These are phyloP conservation scores for Quercus phellos DNA, from an alignment of 331 rosid species.

Conservation along the genomic window DNA sequence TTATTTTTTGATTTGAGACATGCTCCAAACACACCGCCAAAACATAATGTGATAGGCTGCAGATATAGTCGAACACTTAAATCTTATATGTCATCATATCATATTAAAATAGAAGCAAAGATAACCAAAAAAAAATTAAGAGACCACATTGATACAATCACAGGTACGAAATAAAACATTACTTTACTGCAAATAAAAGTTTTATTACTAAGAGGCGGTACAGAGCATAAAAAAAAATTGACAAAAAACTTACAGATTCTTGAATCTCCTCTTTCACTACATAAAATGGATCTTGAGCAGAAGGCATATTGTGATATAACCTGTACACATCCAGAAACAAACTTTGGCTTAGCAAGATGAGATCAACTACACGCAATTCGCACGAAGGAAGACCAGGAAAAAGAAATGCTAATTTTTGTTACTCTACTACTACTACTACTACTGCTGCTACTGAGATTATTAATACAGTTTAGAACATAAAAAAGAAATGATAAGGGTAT, in stretches of 20 bases:
- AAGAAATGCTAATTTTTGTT: too few species aligned
- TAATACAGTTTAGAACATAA: too few species aligned
- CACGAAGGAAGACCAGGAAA: too few species aligned
- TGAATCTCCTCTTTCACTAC: slow-evolving; percentile 97
- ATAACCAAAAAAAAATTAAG: background rate
- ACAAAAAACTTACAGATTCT: slow-evolving; percentile 62
- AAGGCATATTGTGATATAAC: slow-evolving; percentile 57
- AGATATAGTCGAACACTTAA: background rate
- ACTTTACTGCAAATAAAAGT: background rate
- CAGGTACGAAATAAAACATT: background rate
- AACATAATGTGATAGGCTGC: background rate
- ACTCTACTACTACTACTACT: too few species aligned
- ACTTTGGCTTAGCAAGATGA: background rate
- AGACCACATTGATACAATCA: background rate
- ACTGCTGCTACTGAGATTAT: too few species aligned
- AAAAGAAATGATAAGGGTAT: too few species aligned
- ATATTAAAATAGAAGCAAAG: background rate
- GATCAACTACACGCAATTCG: too few species aligned
- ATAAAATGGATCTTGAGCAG: slow-evolving; percentile 95
- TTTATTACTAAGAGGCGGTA: background rate
- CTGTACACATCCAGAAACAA: background rate
- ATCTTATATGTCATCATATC: background rate
- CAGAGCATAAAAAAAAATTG: background rate
- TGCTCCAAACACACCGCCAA: background rate
- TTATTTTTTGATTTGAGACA: background rate